These are phyloP conservation scores for Fonsecaea multimorphosa DNA, from an alignment of 2,329 filamentous ascomycete genomes.

Conservation along the genomic window DNA sequence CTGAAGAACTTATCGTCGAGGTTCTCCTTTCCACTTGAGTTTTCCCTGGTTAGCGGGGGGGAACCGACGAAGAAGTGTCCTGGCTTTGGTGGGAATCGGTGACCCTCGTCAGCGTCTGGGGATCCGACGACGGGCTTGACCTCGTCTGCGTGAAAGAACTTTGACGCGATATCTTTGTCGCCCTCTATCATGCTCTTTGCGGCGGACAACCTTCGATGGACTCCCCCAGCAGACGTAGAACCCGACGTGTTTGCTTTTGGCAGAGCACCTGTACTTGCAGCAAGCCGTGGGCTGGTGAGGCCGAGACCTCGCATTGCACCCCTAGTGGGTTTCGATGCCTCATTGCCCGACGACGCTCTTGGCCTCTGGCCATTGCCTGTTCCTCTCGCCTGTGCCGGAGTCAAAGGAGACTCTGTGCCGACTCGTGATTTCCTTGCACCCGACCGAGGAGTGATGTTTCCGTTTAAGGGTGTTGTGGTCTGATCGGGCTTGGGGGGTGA, in stretches of 20 bases:
- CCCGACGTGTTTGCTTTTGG: slow-evolving; percentile 17
- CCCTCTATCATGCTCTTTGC: slow-evolving; percentile 49
- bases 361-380: slow-evolving; percentile 19
- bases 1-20: slow-evolving; percentile 66
- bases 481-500: slow-evolving; percentile 40
- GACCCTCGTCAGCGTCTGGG: slow-evolving; percentile 45
- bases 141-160: slow-evolving; percentile 94
- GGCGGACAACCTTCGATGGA: slow-evolving; percentile 42
- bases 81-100: slow-evolving; percentile 34
- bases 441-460: slow-evolving; percentile 79
- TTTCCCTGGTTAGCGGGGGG: slow-evolving; percentile 14
- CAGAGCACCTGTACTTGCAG: slow-evolving; percentile 26
- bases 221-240: slow-evolving; percentile 24
- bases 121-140: slow-evolving; percentile 59
- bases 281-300: slow-evolving; percentile 25
- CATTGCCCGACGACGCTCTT: slow-evolving; percentile 34
- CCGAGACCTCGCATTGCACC: slow-evolving; percentile 25
- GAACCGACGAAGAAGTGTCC: slow-evolving; percentile 43
- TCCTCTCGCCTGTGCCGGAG: slow-evolving; percentile 44
- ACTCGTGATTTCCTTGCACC: slow-evolving; percentile 73
- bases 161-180: slow-evolving; percentile 52
- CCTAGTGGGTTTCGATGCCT: slow-evolving; percentile 31
- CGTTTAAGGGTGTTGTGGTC: slow-evolving; percentile 65
- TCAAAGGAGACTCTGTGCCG: slow-evolving; percentile 67
- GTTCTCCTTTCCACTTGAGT: slow-evolving; percentile 49